phyloP scores from a whole-genome alignment of 2,329 filamentous ascomycete genomes.

The Mycogone perniciosa region DNA sequence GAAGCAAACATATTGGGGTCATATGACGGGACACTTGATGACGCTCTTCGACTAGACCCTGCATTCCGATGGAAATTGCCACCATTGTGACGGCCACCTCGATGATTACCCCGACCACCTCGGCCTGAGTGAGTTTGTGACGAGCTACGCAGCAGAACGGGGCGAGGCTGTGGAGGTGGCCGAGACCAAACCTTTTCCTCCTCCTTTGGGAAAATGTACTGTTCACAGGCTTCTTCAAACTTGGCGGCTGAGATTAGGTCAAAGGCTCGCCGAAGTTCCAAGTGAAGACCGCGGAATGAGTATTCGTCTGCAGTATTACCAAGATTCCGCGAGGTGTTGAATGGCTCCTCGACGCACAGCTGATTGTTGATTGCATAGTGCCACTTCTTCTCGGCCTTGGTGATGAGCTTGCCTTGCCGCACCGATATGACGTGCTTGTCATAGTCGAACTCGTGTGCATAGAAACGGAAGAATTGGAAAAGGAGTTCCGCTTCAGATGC shows the following conservation, averaged over 20 bases:
- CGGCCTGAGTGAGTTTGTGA: conserved; percentile 51
- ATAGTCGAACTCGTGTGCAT: conserved; percentile 89
- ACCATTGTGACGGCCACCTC: conserved; percentile 42
- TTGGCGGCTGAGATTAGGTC: conserved; percentile 72
- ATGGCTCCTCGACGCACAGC: conserved; percentile 93
- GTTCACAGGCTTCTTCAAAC: conserved; percentile 76
- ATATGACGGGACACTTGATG: conserved; percentile 45
- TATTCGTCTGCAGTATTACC: conserved; percentile 96
- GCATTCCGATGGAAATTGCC: conserved; percentile 30
- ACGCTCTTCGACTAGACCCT: conserved; percentile 45
- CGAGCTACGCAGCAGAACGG: conserved; percentile 53
- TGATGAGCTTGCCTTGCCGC: conserved; percentile 68
- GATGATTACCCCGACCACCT: conserved; percentile 42
- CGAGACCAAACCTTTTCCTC: conserved; percentile 59
- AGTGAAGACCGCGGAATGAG: conserved; percentile 83
- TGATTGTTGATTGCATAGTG: conserved; percentile 71
- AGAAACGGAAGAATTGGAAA: conserved; percentile 93
- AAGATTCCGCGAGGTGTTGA: conserved; percentile 82
- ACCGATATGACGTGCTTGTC: conserved; percentile 80
- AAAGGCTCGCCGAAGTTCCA: conserved; percentile 85
- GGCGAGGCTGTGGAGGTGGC: conserved; percentile 47
- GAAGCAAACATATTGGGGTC: conserved; percentile 44
- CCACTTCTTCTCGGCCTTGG: conserved; percentile 86
- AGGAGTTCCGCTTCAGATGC: conserved; percentile 79
- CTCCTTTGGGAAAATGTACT: conserved; percentile 82